phyloP scores from a whole-genome alignment of 2,329 filamentous ascomycete genomes.

The Colletotrichum noveboracense region DNA sequence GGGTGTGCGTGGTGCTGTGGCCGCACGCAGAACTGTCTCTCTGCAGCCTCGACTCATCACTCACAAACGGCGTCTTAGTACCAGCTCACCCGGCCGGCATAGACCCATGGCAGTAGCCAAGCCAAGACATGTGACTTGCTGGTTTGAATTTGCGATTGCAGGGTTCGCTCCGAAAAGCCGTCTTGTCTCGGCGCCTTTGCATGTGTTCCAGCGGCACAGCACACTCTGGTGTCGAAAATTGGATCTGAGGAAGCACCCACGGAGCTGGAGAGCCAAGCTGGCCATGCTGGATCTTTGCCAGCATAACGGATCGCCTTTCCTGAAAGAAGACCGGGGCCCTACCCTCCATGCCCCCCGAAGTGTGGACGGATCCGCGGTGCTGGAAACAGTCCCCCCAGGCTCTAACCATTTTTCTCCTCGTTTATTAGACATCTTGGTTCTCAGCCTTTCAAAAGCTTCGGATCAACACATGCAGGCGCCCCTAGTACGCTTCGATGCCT shows the following conservation, averaged over 20 bases:
- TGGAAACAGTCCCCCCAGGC: background rate
- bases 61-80: background rate
- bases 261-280: background rate
- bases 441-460: background rate
- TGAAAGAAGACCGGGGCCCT: background rate
- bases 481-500: background rate
- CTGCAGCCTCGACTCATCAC: background rate
- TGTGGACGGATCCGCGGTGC: slow-evolving; percentile 2
- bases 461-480: background rate
- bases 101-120: background rate
- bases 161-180: slow-evolving; percentile 5
- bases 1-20: background rate
- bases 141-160: background rate
- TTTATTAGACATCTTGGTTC: background rate
- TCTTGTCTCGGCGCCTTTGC: background rate
- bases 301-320: slow-evolving; percentile 13
- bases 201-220: background rate
- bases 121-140: background rate
- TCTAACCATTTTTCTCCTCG: background rate
- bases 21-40: background rate
- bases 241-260: background rate
- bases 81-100: background rate
- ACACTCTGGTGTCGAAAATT: background rate
- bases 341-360: background rate
- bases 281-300: background rate